Evolutionary conservation across 2,329 filamentous ascomycete species (phyloP).

Genomic region (Colletotrichum sp.): DNA sequence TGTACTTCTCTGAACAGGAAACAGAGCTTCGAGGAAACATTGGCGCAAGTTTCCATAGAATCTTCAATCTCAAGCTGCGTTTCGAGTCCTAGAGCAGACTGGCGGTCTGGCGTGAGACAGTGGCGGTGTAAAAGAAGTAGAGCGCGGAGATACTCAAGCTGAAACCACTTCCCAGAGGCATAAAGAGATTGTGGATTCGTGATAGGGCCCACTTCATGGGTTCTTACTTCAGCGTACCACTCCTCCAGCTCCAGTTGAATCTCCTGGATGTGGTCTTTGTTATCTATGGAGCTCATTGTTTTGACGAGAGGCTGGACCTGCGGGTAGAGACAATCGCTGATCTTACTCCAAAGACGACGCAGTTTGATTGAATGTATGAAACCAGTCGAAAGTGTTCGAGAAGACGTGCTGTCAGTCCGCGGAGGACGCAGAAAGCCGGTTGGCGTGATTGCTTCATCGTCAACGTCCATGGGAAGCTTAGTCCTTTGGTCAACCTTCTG

Average conservation of each 20-base stretch:
- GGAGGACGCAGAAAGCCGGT: background rate
- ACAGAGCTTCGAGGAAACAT: background rate
- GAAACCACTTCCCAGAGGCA: background rate
- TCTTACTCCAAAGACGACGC: background rate
- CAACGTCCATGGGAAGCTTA: background rate
- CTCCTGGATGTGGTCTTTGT: background rate
- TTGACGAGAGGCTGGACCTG: background rate
- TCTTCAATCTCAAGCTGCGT: background rate
- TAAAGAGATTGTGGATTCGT: background rate
- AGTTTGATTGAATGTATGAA: background rate
- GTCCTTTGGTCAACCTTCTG: background rate
- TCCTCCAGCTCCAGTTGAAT: background rate
- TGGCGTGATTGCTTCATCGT: background rate
- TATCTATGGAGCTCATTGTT: background rate
- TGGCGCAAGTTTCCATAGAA: background rate
- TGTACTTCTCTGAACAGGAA: background rate
- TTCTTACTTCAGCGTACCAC: background rate
- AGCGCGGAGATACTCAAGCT: background rate
- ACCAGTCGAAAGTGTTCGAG: background rate
- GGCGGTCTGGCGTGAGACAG: background rate
- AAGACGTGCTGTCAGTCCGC: background rate
- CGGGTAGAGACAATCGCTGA: background rate
- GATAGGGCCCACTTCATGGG: background rate
- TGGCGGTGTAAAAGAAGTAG: background rate
- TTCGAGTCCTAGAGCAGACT: background rate